These are phyloP conservation scores for Candida succiphila DNA, from an alignment of 805 yeast species.

Conservation along the genomic window DNA sequence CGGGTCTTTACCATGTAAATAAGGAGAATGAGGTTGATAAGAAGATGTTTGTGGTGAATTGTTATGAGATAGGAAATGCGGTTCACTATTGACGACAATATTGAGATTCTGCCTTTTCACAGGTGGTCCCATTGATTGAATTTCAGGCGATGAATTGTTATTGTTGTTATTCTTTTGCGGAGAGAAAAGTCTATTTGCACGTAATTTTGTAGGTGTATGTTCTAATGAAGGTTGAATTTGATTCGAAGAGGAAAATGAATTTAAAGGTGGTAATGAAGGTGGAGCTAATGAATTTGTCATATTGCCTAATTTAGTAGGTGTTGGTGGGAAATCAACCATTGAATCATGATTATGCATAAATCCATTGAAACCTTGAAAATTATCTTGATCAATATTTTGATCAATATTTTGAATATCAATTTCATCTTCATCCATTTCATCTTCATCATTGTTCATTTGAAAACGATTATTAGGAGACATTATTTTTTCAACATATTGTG, in stretches of 20 bases:
- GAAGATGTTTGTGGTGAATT: too few relatives aligned
- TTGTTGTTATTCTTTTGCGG: background rate
- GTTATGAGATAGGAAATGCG: conserved; percentile 2
- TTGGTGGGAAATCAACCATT: conserved; percentile 26
- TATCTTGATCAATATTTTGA: conserved; percentile 14
- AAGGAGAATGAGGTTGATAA: too few relatives aligned
- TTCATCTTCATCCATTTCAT: conserved; percentile 16
- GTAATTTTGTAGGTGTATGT: too few relatives aligned
- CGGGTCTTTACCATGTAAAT: conserved; percentile 10
- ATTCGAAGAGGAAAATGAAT: background rate
- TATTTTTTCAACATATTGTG: too few relatives aligned
- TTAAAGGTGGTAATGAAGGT: background rate
- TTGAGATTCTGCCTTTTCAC: conserved; percentile 1
- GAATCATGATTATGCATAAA: conserved; percentile 10
- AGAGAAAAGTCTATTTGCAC: too few relatives aligned
- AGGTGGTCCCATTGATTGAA: conserved; percentile 2
- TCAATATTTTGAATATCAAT: conserved; percentile 17
- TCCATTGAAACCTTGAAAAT: conserved; percentile 16
- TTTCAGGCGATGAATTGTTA: background rate
- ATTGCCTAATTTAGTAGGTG: conserved; percentile 28
- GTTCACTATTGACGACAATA: background rate
- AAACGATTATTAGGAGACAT: too few relatives aligned
- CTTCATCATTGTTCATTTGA: conserved; percentile 6
- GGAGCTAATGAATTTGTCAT: background rate
- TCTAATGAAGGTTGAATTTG: background rate